A percentile compares a stretch with the other conserved stretches of the same genome.
Evolutionary conservation across 1,139 yeast species (phyloP).

Genomic region (Scheffersomyces stambukii): DNA sequence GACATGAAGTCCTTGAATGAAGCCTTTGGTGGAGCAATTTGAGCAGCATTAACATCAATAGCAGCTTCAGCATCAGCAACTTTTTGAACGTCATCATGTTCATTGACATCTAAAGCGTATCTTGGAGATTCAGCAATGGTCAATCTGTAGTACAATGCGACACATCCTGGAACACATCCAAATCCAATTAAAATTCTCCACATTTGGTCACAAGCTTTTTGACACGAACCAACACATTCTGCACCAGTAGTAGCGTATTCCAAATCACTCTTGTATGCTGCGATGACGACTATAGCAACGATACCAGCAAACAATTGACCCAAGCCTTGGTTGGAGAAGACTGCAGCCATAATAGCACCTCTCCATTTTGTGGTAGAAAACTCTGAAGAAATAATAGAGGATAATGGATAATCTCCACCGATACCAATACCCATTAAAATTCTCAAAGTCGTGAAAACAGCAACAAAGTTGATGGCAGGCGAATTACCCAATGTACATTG

Average conservation of each 20-base stretch:
- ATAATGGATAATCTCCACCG: conserved; percentile 98
- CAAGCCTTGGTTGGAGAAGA: conserved; percentile 89
- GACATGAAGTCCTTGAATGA: conserved; percentile 54
- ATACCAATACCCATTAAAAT: conserved; percentile 93
- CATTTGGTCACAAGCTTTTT: conserved; percentile 82
- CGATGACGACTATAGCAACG: conserved; percentile 67
- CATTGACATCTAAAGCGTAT: conserved; percentile 70
- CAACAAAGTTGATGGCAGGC: conserved; percentile 67
- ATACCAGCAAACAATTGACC: conserved; percentile 88
- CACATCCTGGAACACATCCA: conserved; percentile 82
- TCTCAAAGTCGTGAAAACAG: conserved; percentile 71
- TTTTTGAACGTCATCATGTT: conserved; percentile 52
- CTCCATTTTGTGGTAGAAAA: conserved; percentile 91
- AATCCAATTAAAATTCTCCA: conserved; percentile 88
- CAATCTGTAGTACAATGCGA: conserved; percentile 83
- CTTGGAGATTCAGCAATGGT: conserved; percentile 94
- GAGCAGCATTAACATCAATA: conserved; percentile 44
- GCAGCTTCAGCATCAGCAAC: conserved; percentile 57
- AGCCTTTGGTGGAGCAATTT: conserved; percentile 53
- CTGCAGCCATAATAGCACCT: conserved; percentile 95
- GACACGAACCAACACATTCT: conserved; percentile 62
- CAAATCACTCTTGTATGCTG: conserved; percentile 63
- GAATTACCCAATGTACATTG: conserved; percentile 71
- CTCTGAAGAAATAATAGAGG: conserved; percentile 87
- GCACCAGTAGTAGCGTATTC: conserved; percentile 45